phyloP scores from a whole-genome alignment of 352 stramenopile species.

The Phytophthora cryptogea region DNA sequence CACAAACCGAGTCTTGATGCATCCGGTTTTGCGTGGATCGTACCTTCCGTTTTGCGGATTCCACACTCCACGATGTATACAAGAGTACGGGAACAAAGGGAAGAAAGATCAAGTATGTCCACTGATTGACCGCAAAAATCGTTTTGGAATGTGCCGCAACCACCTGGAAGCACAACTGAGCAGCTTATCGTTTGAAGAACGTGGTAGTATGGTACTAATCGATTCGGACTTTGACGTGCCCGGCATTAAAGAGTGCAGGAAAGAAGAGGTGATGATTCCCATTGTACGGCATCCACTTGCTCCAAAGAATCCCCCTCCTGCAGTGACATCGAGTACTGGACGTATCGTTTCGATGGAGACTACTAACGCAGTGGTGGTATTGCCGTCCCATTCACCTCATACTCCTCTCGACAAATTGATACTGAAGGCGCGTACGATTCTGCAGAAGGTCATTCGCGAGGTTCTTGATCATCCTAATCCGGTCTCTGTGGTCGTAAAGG shows the following conservation, averaged over 20 bases:
- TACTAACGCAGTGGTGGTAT: conserved; percentile 22
- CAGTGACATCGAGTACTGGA: not conserved
- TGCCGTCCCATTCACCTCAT: conserved; percentile 9
- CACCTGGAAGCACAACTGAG: conserved; percentile 69
- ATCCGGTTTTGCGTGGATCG: conserved; percentile 53
- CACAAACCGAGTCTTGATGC: conserved; percentile 59
- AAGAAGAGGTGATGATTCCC: conserved; percentile 22
- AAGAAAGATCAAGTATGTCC: conserved; percentile 43
- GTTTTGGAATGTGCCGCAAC: conserved; percentile 73
- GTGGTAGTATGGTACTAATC: conserved; percentile 42
- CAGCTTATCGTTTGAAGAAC: conserved; percentile 52
- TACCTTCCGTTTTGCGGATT: conserved; percentile 73
- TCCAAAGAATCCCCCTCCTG: conserved; percentile 47
- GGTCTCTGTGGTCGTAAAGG: conserved; percentile 50
- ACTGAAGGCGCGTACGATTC: conserved; percentile 7
- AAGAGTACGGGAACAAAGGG: conserved; percentile 56
- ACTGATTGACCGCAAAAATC: conserved; percentile 55
- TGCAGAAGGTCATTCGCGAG: conserved; percentile 4
- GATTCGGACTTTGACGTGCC: conserved; percentile 72
- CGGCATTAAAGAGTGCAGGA: conserved; percentile 60
- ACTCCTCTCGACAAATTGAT: conserved; percentile 15
- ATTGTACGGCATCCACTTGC: conserved; percentile 54
- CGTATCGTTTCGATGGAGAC: conserved; percentile 18
- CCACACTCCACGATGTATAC: conserved; percentile 61
- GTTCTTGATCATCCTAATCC: conserved; percentile 47